Evolutionary conservation across 2,329 filamentous ascomycete genomes (phyloP).

Genomic region (Trichoderma harzianum): DNA sequence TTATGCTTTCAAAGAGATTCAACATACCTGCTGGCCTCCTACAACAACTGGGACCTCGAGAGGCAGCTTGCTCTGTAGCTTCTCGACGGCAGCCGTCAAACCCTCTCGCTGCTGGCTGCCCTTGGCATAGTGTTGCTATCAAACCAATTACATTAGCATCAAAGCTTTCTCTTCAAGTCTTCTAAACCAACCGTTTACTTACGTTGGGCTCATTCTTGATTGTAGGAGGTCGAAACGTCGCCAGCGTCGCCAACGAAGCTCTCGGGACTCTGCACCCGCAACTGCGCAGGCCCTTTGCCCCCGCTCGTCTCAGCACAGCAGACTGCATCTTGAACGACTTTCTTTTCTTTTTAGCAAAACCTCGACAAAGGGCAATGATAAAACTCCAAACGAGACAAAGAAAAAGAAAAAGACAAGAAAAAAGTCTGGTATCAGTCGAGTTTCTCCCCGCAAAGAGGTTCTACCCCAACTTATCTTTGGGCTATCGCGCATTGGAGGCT

Average conservation of each 20-base stretch:
- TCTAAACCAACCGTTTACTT: conserved; percentile 36
- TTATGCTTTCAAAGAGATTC: not conserved
- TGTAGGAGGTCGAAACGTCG: conserved; percentile 81
- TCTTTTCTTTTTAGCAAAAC: not conserved
- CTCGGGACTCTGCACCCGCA: conserved; percentile 29
- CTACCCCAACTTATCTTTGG: not conserved
- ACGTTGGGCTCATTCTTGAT: conserved; percentile 96
- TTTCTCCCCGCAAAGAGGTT: not conserved
- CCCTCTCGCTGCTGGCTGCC: conserved; percentile 75
- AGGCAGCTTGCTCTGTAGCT: conserved; percentile 64
- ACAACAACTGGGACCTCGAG: conserved; percentile 80
- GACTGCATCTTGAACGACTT: conserved; percentile 32
- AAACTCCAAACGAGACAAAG: not conserved
- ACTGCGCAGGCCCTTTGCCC: conserved; percentile 31
- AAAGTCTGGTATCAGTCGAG: not conserved
- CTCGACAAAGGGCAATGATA: not conserved
- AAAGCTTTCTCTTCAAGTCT: not conserved
- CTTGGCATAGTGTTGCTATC: conserved; percentile 82
- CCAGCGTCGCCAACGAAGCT: conserved; percentile 56
- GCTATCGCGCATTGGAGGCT: not conserved
- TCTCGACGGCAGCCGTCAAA: conserved; percentile 69
- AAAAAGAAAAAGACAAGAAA: not conserved
- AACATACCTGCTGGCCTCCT: conserved; percentile 71
- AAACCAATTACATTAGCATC: not conserved
- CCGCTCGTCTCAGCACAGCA: conserved; percentile 33